Percentiles rank a stretch among this genome's conserved stretches.
Evolutionary conservation across 2,329 filamentous ascomycete species (phyloP).

Genomic region (Alternaria hordeiaustralica): DNA sequence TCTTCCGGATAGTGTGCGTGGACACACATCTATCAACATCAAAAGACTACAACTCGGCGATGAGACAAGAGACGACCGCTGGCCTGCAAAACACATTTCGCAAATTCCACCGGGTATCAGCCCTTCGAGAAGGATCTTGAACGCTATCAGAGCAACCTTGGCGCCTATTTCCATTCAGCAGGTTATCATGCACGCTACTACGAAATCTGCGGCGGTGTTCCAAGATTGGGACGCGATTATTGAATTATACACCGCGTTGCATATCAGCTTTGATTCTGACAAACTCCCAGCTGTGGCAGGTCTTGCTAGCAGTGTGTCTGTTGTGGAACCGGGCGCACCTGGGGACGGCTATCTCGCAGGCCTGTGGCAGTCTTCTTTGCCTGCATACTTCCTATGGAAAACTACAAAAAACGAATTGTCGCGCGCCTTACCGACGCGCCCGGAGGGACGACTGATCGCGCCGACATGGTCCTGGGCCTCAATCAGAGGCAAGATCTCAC

Average conservation of each 20-base stretch:
- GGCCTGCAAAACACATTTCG: neutral
- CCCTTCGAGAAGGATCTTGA: neutral
- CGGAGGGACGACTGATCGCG: neutral
- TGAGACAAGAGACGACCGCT: neutral
- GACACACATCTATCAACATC: neutral
- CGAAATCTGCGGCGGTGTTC: neutral
- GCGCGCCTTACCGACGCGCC: neutral
- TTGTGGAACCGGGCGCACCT: neutral
- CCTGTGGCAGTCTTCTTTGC: constrained; percentile 11
- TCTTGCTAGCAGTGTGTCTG: constrained; percentile 1
- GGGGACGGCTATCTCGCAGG: constrained; percentile 14
- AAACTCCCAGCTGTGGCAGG: constrained; percentile 14
- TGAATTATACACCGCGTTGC: neutral
- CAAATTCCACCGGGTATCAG: neutral
- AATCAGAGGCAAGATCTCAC: constrained; percentile 6
- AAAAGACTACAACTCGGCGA: constrained; percentile 6
- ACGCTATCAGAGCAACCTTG: neutral
- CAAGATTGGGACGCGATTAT: constrained; percentile 10
- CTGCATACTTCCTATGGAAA: constrained; percentile 8
- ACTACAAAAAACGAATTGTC: neutral
- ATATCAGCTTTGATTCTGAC: neutral
- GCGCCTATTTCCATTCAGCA: neutral
- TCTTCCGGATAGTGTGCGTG: neutral
- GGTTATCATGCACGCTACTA: neutral
- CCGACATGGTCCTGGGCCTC: constrained; percentile 27